phyloP scores from a whole-genome alignment of 108 stramenopile genomes.

The Nitzschia sp. region DNA sequence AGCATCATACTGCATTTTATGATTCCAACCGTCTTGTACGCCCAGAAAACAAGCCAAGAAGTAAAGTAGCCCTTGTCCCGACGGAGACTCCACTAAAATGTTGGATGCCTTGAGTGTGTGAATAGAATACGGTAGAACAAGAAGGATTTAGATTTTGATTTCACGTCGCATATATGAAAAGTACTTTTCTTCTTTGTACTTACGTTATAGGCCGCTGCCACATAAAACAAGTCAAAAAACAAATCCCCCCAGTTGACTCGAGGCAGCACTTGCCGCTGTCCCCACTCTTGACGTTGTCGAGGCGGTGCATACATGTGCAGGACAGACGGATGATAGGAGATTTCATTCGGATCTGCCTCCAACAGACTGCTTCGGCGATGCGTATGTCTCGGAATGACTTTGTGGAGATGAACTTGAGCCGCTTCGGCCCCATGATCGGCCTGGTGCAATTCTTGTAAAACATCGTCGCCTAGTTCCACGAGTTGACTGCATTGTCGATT shows the following conservation, averaged over 20 bases:
- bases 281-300: conserved; percentile 52
- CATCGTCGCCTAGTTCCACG: background rate
- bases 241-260: conserved; percentile 69
- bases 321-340: conserved; percentile 12
- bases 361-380: background rate
- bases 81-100: conserved; percentile 24
- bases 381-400: background rate
- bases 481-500: background rate
- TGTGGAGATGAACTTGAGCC: background rate
- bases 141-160: background rate
- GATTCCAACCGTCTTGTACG: conserved; percentile 25
- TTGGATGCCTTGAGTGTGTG: background rate
- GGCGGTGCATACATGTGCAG: conserved; percentile 45
- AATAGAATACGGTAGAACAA: background rate
- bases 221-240: conserved; percentile 73
- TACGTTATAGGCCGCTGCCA: conserved; percentile 66
- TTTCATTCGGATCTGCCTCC: conserved; percentile 12
- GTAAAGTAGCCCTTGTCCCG: conserved; percentile 45
- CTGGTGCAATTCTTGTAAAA: background rate
- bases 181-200: no score
- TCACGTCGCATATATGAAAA: no score
- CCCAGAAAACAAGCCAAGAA: conserved; percentile 35
- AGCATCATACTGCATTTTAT: conserved; percentile 33
- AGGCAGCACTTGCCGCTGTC: conserved; percentile 31
- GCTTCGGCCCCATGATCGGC: background rate